Evolutionary conservation across 371 early-diverging fungal species (phyloP), one percentile per base, ranked within the genome.

Genomic region (Actinomortierella wolfii): DNA sequence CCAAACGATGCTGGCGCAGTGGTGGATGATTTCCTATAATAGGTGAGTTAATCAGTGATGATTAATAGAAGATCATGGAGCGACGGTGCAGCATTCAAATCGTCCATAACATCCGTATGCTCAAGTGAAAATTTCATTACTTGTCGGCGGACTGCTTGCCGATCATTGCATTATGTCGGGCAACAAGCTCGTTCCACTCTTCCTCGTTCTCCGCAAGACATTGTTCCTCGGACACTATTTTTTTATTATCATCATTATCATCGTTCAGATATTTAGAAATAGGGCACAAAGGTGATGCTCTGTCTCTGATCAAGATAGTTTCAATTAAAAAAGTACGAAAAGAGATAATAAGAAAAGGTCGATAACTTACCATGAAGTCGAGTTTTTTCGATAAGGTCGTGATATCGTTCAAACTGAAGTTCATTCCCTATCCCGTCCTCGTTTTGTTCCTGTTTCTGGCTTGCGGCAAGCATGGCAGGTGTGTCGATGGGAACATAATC

Each of bases 301-400:
- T n/a, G n/a, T n/a, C n/a, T n/a, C n/a, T n/a, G n/a, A n/a, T n/a
- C n/a, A n/a, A n/a, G 11, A 41, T 17, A 41, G 11, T 41, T 41
- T 41, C 42, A 41, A 11, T 41, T 41, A 11, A 41, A 20, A 20
- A 15, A 29, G 14, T 0, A 20, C 21, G 40, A 7, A 53, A 53
- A 17, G 41, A 11, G 17, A 17, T 34, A 17, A 54, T 34, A 34
- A 54, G 24, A 54, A 28, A 54, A 41, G 41, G 40, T 34, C 24
- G 13, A 9, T 14, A 13, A 3, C 14, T 44, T 81, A 83, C 86
- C 71, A 46, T 76, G 56, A 15, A 86, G 59, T 13, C 86, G 77
- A n/a, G 76, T 76, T 17, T 80, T 81, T 56, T 86, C 86, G 5
- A 80, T 80, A 3, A 86, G 59, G 55, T 86, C 86, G 42, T 79